Base-by-base conservation (phyloP, 176 grass and related monocot species). In the Elaeis guineensis region DNA sequence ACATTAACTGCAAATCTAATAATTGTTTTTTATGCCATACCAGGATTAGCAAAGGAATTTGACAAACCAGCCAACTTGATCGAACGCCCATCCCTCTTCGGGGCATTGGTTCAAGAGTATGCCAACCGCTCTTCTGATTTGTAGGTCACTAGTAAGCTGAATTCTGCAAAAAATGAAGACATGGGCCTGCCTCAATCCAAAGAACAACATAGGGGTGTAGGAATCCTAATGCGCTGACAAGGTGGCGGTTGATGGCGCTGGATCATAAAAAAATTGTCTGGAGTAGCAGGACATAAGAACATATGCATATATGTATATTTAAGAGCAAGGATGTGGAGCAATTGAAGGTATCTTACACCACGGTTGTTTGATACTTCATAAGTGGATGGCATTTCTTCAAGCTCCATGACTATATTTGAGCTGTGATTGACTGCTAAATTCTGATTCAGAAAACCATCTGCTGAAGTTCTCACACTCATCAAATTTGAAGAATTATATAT, bases 61-160 rank as follows among this genome's bases (percentile, higher is more conserved):
- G 87, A 98, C 66, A 73, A 65, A 0, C 93, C 87, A 49, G 69
- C 79, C 12, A 76, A 75, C 64, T 73, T 98, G 54, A 89, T 98
- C 2, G 87, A 92, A 58, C 86, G 79, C 18, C 87, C 84, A 23
- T 98, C 93, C 4, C 76, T 98, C 20, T 98, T 98, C 8, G 87
- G 87, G 2, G 84, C 87, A 54, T 58, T 98, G 67, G 93, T 98
- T 57, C 93, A 98, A 80, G 93, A 98, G 67, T 98, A 98, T 3
- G 87, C 93, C 9, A 78, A 86, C 63, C 76, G 93, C 24, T 98
- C 93, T 1, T 83, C 79, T 5, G 84, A 92, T 49, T 19, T 98
- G 35, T 98, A 92, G 66, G 50, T 19, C n/a, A 7, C 6, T 0
- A 55, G 20, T 8, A 9, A 3, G 11, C 5, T 8, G 53, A 55